Evolutionary conservation across 1,139 yeast species (phyloP), one percentile per base, ranked within the genome.

Genomic region (Nakaseomyces sp.): DNA sequence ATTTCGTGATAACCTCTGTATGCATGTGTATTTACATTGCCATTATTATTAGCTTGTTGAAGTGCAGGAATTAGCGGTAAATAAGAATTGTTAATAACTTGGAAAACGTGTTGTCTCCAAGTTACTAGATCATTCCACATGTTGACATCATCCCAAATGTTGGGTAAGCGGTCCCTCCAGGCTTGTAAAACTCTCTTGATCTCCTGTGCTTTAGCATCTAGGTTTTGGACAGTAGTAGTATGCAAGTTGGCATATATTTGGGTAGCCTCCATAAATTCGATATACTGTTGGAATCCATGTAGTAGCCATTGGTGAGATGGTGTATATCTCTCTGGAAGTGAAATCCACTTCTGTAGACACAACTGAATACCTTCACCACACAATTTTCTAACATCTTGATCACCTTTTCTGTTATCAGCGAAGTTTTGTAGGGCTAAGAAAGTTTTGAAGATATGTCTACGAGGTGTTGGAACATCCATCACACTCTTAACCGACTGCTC

Each of bases 31-130:
- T 85, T 86, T 12, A 88, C 85, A 58, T 82, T 84, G 47, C 69
- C 70, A 44, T 79, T 81, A 51, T 77, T 76, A 51, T 77, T 80
- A 3, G 81, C 73, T 56, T 83, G 93, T 54, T 84, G 95, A 43
- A 87, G 66, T 2, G 86, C 80, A 1, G 96, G 95, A 48, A 89
- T 84, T 56, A 93, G 74, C 26, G 98, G 98, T 74, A 89, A 75
- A 64, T 91, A 91, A 1, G 86, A 94, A 61, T 85, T 85, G 68
- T 93, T 91, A 57, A 93, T 87, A n/a, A 89, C 96, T 53, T 86
- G 89, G 73, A 93, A 93, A 0, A 96, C 96, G 65, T 91, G 97
- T 64, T 91, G 96, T 59, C 99, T 76, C 97, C 98, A 93, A 0
- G 98, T 89, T 7, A 91, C 95, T 50, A 93, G 70, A 60, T 93